Conservation (phyloP, 768 basidiomycete genomes). For the Leccinum fibrillosum region DNA sequence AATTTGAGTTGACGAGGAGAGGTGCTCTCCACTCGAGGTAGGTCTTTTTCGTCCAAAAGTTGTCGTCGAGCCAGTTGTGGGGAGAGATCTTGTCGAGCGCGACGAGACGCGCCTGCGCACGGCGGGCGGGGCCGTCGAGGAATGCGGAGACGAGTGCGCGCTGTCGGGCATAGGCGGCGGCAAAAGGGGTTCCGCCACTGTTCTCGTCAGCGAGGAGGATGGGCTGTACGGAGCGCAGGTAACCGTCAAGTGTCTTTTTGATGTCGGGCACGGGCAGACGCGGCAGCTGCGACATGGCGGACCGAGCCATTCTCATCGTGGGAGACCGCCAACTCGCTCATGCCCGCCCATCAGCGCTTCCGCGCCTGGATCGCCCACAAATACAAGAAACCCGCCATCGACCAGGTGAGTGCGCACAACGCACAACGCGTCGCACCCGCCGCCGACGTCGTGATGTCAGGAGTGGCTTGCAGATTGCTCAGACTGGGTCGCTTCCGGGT, state of each 20-base stretch:
- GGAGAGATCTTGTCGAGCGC: slow-evolving; percentile 83
- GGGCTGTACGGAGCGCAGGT: slow-evolving; percentile 75
- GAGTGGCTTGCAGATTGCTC: slow-evolving; percentile 78
- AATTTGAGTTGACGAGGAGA: slow-evolving; percentile 87
- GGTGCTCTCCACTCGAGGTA: slow-evolving; percentile 89
- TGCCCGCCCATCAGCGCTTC: slow-evolving; percentile 33
- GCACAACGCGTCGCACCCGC: not conserved
- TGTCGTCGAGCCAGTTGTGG: slow-evolving; percentile 92
- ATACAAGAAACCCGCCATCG: slow-evolving; percentile 62
- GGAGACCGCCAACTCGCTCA: slow-evolving; percentile 1
- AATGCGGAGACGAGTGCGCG: slow-evolving; percentile 18
- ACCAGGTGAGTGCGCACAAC: slow-evolving; percentile 43
- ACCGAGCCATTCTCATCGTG: slow-evolving; percentile 13
- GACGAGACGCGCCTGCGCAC: slow-evolving; percentile 31
- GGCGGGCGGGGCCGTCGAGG: slow-evolving; percentile 8
- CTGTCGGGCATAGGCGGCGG: slow-evolving; percentile 19
- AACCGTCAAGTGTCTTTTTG: slow-evolving; percentile 68
- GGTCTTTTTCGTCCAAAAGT: slow-evolving; percentile 84
- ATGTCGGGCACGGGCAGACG: slow-evolving; percentile 84
- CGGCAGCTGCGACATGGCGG: slow-evolving; percentile 40
- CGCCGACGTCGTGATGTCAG: slow-evolving; percentile 33
- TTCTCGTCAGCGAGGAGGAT: slow-evolving; percentile 73
- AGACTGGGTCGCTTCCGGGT: slow-evolving; percentile 53
- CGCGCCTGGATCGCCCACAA: slow-evolving; percentile 49
- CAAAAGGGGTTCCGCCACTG: slow-evolving; percentile 50